phyloP scores from a whole-genome alignment of 164 flowering plant genomes.

The Vitis vinifera region ASM3070453v1 NC_081822.1:4764001-4764500 shows the following conservation, averaged over 20 bases:
- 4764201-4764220: background rate
- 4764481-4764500: conserved; percentile 84
- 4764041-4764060: too few relatives aligned
- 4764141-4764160: too few relatives aligned
- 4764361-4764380: background rate
- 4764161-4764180: too few relatives aligned
- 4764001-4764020: too few relatives aligned
- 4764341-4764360: background rate
- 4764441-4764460: conserved; percentile 74
- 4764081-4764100: too few relatives aligned
- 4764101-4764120: too few relatives aligned
- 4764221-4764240: background rate
- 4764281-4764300: background rate
- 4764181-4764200: too few relatives aligned
- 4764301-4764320: background rate
- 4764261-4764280: background rate
- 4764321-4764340: background rate
- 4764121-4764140: too few relatives aligned
- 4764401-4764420: background rate
- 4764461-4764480: conserved; percentile 87
- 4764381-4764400: background rate
- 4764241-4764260: background rate
- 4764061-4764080: too few relatives aligned
- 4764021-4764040: too few relatives aligned
- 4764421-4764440: conserved; percentile 95